Conservation (phyloP, 306 rosid species). For the Fragaria nilgerrensis region DNA sequence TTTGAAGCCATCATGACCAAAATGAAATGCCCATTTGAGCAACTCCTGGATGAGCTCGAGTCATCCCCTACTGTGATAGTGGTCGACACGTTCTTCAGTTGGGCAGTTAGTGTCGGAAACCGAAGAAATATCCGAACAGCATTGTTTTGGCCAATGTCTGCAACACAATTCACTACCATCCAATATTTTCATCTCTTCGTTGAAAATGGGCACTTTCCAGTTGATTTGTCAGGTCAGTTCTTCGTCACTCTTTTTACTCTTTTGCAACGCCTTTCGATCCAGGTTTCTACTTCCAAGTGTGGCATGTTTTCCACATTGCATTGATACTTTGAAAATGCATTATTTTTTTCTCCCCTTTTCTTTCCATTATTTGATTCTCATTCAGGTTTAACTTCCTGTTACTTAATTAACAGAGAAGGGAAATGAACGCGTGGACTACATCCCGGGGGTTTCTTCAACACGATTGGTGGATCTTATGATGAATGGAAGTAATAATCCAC, state of each 20-base stretch:
- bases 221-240: conserved; percentile 28
- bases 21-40: conserved; percentile 45
- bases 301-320: no score
- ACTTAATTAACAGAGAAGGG: conserved; percentile 23
- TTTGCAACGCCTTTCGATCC: no score
- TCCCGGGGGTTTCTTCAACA: conserved; percentile 36
- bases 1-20: conserved; percentile 42
- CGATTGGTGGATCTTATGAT: conserved; percentile 4
- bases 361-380: neutral
- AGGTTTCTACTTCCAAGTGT: no score
- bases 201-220: conserved; percentile 28
- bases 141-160: conserved; percentile 38
- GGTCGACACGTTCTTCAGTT: conserved; percentile 31
- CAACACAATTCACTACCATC: conserved; percentile 31
- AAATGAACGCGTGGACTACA: conserved; percentile 30
- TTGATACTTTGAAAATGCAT: no score
- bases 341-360: neutral
- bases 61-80: conserved; percentile 20
- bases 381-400: neutral
- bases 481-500: no score
- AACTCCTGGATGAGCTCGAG: conserved; percentile 27
- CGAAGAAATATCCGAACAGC: conserved; percentile 41
- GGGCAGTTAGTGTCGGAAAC: conserved; percentile 30
- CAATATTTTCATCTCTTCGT: conserved; percentile 30
- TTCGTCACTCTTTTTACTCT: neutral